Percentiles rank a stretch among this genome's conserved stretches.
Conservation (phyloP, 2,329 filamentous ascomycete species). For the Cytospora leucostoma region DNA sequence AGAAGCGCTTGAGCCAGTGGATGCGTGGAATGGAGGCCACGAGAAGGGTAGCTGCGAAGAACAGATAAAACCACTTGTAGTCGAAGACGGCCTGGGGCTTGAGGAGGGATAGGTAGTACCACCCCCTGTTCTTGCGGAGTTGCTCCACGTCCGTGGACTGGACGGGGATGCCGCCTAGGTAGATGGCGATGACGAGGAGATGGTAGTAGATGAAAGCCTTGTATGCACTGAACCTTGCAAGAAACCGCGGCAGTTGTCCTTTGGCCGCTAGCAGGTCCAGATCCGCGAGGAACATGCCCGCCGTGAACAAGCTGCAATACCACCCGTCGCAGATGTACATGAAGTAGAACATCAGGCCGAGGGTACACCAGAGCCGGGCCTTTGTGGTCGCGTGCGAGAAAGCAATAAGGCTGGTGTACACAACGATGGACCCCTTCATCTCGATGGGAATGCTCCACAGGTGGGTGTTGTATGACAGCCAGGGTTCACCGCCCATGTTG, state of each 20-base stretch:
- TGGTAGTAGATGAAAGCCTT: constrained; percentile 55
- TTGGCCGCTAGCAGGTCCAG: constrained; percentile 55
- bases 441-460: constrained; percentile 66
- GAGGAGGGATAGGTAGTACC: constrained; percentile 60
- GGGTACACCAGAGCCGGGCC: constrained; percentile 56
- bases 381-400: constrained; percentile 57
- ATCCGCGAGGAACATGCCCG: constrained; percentile 64
- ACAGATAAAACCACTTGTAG: constrained; percentile 69
- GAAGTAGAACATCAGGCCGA: constrained; percentile 62
- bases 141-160: constrained; percentile 48
- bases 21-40: constrained; percentile 60
- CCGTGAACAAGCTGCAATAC: constrained; percentile 61
- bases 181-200: constrained; percentile 54
- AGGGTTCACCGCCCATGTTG: constrained; percentile 57
- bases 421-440: constrained; percentile 63
- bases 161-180: constrained; percentile 63
- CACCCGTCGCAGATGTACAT: constrained; percentile 68
- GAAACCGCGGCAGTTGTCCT: constrained; percentile 52
- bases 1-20: constrained; percentile 57
- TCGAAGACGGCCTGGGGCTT: constrained; percentile 68
- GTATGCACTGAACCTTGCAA: constrained; percentile 48
- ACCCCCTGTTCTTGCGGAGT: constrained; percentile 58
- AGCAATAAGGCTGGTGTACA: constrained; percentile 60
- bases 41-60: constrained; percentile 59
- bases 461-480: constrained; percentile 60